Percentiles rank a stretch among this genome's conserved stretches.
These are phyloP conservation scores for Acacia pycnantha DNA, from an alignment of 331 rosid genomes.

Conservation along the genomic window DNA sequence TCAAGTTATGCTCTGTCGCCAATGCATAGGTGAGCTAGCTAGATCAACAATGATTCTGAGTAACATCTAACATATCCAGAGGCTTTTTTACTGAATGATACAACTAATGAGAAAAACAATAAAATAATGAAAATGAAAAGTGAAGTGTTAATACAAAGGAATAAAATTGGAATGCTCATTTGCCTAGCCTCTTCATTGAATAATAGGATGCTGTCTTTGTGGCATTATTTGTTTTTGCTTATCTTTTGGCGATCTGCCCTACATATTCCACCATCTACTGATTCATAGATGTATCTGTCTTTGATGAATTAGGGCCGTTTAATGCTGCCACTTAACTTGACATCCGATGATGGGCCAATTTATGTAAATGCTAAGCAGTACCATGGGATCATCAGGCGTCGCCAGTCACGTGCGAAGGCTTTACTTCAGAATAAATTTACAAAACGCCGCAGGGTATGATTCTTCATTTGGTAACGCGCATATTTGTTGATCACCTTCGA, in stretches of 20 bases:
- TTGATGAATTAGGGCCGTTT: constrained; percentile 61
- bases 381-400: constrained; percentile 77
- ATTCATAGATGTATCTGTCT: constrained; percentile 27
- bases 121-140: too few species aligned
- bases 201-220: not conserved
- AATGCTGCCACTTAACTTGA: constrained; percentile 70
- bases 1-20: too few species aligned
- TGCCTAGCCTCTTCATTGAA: not conserved
- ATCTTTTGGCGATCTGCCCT: not conserved
- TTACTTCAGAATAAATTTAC: constrained; percentile 46
- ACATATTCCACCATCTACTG: constrained; percentile 14
- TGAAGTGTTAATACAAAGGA: not conserved
- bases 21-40: too few species aligned
- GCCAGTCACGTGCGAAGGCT: constrained; percentile 83
- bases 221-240: not conserved
- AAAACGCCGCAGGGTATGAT: constrained; percentile 50
- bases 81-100: too few species aligned
- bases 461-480: not conserved
- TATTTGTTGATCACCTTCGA: not conserved
- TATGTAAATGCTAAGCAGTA: constrained; percentile 91
- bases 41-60: too few species aligned
- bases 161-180: too few species aligned
- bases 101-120: too few species aligned
- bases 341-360: constrained; percentile 73
- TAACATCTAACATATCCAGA: too few species aligned